Evolutionary conservation across 495 filamentous ascomycete genomes (phyloP).

Genomic region (Penicillium bovifimosum): DNA sequence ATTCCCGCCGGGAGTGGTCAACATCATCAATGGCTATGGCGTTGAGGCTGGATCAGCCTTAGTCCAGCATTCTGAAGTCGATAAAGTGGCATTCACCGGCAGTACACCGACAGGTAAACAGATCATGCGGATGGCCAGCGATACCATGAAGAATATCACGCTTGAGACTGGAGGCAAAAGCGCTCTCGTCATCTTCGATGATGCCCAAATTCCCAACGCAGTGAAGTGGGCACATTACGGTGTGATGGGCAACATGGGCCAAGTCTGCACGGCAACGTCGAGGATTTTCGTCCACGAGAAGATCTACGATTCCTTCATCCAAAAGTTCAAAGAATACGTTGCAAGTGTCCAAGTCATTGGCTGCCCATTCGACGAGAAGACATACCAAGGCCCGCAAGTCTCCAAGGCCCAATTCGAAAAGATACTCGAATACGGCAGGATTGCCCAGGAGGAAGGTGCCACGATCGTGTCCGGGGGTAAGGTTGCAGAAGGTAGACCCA

Average conservation of each 20-base stretch:
- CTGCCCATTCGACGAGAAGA: conserved; percentile 73
- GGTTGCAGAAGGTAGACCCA: no score
- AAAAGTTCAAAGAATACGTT: conserved; percentile 63
- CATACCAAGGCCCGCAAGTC: conserved; percentile 84
- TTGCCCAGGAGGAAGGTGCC: conserved; percentile 77
- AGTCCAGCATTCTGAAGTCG: conserved; percentile 65
- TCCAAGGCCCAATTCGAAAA: conserved; percentile 79
- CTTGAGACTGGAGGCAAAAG: conserved; percentile 90
- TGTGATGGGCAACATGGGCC: conserved; percentile 71
- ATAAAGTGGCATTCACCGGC: conserved; percentile 92
- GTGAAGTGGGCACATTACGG: conserved; percentile 82
- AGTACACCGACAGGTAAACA: conserved; percentile 72
- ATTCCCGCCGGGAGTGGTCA: conserved; percentile 89
- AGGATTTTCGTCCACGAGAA: conserved; percentile 76
- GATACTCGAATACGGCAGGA: conserved; percentile 70
- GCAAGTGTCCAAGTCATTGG: conserved; percentile 65
- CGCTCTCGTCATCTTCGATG: conserved; percentile 77
- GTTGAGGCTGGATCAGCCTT: conserved; percentile 71
- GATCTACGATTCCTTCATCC: conserved; percentile 70
- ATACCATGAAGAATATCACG: conserved; percentile 87
- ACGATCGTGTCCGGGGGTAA: conserved; percentile 68
- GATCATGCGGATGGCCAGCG: conserved; percentile 84
- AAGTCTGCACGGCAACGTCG: conserved; percentile 88
- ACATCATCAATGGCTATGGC: conserved; percentile 82
- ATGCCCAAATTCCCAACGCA: conserved; percentile 81